These are phyloP conservation scores for Solanum virginianum DNA, from an alignment of 257 asterid species.

Conservation along the genomic window DNA sequence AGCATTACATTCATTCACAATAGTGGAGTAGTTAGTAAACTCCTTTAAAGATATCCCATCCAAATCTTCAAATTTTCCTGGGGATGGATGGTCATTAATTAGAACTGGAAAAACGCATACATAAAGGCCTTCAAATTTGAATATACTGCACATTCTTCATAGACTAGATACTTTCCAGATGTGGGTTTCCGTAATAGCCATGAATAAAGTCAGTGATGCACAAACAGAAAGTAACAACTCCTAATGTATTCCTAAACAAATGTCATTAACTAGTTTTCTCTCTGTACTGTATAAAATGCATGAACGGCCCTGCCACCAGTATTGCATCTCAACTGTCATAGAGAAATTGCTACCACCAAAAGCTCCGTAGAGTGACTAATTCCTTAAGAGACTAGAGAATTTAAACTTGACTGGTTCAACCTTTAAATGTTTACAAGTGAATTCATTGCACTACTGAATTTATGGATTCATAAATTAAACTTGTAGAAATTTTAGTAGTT, in stretches of 20 bases:
- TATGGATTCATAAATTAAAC: neutral
- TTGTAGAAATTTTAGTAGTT: neutral
- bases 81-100: neutral
- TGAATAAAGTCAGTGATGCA: neutral
- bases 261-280: neutral
- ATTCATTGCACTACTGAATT: neutral
- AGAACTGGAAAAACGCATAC: neutral
- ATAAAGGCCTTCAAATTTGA: neutral
- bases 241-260: neutral
- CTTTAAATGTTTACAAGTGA: neutral
- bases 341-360: neutral
- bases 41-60: neutral
- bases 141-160: neutral
- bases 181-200: neutral
- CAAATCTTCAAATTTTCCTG: neutral
- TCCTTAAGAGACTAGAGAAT: neutral
- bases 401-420: neutral
- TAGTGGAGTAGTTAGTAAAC: neutral
- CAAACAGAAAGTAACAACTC: neutral
- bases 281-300: neutral
- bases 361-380: neutral
- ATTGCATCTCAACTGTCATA: neutral
- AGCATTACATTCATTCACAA: neutral
- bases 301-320: neutral
- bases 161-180: neutral